Percentiles rank a stretch among this genome's conserved stretches.
Evolutionary conservation across 176 grass and related monocot genomes (phyloP).

Genomic region (Hordeum vulgare): DNA sequence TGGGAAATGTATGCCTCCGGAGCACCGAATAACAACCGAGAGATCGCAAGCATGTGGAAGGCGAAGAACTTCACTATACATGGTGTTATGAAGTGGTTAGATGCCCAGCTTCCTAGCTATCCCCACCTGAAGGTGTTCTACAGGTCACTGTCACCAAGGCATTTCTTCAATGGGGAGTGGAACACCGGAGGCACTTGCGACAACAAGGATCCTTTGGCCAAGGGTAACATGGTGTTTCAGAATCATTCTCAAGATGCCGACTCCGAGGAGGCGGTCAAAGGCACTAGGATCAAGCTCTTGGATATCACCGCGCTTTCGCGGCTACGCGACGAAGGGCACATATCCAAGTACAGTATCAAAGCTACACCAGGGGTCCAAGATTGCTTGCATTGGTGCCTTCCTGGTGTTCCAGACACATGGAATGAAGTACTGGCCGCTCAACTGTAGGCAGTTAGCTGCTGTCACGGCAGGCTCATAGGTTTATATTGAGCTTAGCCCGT

Average conservation of each 20-base stretch:
- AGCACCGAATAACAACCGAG: conserved; percentile 8
- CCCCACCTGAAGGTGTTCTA: conserved; percentile 36
- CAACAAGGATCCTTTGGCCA: conserved; percentile 14
- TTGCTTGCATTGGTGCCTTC: conserved; percentile 55
- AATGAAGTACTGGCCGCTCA: conserved; percentile 52
- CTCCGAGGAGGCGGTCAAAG: conserved; percentile 9
- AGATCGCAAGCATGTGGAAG: conserved; percentile 13
- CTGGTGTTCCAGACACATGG: conserved; percentile 57
- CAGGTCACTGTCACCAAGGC: conserved; percentile 50
- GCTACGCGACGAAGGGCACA: conserved; percentile 45
- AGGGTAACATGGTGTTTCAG: conserved; percentile 12
- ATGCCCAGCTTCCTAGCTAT: conserved; percentile 20
- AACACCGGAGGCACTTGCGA: conserved; percentile 44
- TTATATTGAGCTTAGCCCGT: neutral
- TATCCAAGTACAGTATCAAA: conserved; percentile 42
- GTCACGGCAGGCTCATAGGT: neutral
- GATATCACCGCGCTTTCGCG: conserved; percentile 44
- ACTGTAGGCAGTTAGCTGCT: conserved; percentile 8
- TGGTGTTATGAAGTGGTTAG: conserved; percentile 36
- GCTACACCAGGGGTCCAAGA: conserved; percentile 32
- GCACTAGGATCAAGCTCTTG: conserved; percentile 38
- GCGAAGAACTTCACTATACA: conserved; percentile 38
- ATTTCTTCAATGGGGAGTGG: conserved; percentile 54
- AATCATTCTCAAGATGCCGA: conserved; percentile 25
- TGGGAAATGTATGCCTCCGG: conserved; percentile 39